These are phyloP conservation scores for Quercus tomentella DNA, from an alignment of 331 rosid species.

Conservation along the genomic window DNA sequence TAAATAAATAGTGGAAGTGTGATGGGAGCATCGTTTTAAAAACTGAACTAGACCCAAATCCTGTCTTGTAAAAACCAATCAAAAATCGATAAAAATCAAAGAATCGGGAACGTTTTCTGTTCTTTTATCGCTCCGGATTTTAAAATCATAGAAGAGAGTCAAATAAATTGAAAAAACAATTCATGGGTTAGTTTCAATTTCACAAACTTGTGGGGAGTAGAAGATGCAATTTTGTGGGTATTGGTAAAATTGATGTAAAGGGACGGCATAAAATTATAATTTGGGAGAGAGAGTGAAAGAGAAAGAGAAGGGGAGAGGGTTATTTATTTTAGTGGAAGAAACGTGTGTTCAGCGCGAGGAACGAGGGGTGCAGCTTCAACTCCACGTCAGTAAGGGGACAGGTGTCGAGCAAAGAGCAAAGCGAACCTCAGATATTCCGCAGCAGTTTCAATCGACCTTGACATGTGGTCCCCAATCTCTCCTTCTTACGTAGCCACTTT, in stretches of 20 bases:
- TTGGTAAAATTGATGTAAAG: neutral
- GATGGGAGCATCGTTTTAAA: too few relatives aligned
- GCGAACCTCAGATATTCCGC: conserved; percentile 9
- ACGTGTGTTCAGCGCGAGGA: conserved; percentile 12
- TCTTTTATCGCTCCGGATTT: too few relatives aligned
- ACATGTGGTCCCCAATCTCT: conserved; percentile 15
- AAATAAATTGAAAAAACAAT: too few relatives aligned
- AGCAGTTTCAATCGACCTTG: conserved; percentile 16
- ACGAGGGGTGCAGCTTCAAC: conserved; percentile 7
- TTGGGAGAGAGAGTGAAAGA: neutral
- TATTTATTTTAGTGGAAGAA: neutral
- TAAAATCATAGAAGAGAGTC: too few relatives aligned
- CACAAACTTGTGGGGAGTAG: neutral
- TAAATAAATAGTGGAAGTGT: too few relatives aligned
- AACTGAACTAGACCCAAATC: too few relatives aligned
- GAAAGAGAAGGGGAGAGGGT: neutral
- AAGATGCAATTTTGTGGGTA: neutral
- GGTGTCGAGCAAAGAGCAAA: neutral
- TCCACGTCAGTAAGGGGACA: conserved; percentile 12
- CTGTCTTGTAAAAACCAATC: too few relatives aligned
- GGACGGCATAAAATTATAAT: neutral
- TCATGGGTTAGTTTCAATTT: neutral
- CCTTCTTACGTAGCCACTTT: neutral
- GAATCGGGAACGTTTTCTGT: too few relatives aligned
- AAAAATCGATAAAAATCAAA: too few relatives aligned